phyloP scores from a whole-genome alignment of 345 rosid species.

The Durio zibethinus region DNA sequence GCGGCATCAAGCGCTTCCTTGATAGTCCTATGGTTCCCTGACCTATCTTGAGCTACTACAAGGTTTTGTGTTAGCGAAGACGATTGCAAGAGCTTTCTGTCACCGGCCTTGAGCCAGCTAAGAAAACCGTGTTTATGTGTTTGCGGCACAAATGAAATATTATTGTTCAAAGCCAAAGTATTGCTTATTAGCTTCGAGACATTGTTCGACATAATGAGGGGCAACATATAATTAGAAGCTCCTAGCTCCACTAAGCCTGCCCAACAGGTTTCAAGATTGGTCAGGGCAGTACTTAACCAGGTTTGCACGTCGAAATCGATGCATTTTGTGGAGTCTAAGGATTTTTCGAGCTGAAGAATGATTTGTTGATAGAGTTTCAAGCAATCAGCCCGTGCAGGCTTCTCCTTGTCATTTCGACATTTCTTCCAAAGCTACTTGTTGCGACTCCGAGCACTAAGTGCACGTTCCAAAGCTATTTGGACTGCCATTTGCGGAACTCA shows the following conservation, averaged over 20 bases:
- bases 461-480: slow-evolving; percentile 53
- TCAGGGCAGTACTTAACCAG: slow-evolving; percentile 85
- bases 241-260: slow-evolving; percentile 62
- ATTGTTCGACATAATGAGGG: slow-evolving; percentile 54
- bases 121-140: slow-evolving; percentile 54
- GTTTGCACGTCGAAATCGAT: slow-evolving; percentile 65
- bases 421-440: slow-evolving; percentile 48
- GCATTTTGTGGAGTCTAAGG: slow-evolving; percentile 44
- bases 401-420: slow-evolving; percentile 54
- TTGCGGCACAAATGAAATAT: slow-evolving; percentile 10
- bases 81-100: slow-evolving; percentile 54
- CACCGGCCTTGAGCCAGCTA: slow-evolving; percentile 58
- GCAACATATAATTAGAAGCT: slow-evolving; percentile 42
- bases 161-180: slow-evolving; percentile 51
- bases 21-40: slow-evolving; percentile 54
- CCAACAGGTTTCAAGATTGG: slow-evolving; percentile 70
- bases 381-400: slow-evolving; percentile 85
- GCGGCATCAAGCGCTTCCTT: slow-evolving; percentile 66
- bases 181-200: slow-evolving; percentile 63
- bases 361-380: slow-evolving; percentile 51
- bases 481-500: slow-evolving; percentile 46
- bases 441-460: slow-evolving; percentile 43
- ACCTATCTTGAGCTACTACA: slow-evolving; percentile 75
- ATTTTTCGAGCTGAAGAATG: slow-evolving; percentile 53
- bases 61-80: slow-evolving; percentile 39